These are phyloP conservation scores for Oryza coarctata DNA, from an alignment of 176 grass and related monocot genomes.

Conservation along the genomic window DNA sequence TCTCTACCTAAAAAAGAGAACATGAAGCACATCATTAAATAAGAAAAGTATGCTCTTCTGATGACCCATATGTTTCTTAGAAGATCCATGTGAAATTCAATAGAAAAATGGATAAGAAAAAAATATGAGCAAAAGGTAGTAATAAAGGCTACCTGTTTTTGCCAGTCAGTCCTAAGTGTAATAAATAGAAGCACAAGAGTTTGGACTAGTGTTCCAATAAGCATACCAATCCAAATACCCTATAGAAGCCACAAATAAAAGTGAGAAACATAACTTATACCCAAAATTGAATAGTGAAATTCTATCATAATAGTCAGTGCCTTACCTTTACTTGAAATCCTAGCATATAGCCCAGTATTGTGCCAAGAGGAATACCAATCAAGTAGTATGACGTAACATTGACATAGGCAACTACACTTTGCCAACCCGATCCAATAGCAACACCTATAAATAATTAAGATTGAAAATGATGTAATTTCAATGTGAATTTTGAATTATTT, in stretches of 20 bases:
- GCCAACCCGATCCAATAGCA: constrained; percentile 75
- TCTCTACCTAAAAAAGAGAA: constrained; percentile 45
- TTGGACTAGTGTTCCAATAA: constrained; percentile 70
- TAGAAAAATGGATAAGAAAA: neutral
- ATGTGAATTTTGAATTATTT: constrained; percentile 40
- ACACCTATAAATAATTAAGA: constrained; percentile 60
- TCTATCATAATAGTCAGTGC: neutral
- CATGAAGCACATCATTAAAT: neutral
- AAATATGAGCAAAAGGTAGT: neutral
- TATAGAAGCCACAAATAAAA: constrained; percentile 18
- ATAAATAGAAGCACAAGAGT: constrained; percentile 65
- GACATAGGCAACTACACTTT: constrained; percentile 72
- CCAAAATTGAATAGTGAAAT: neutral
- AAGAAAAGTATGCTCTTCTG: neutral
- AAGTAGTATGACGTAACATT: constrained; percentile 85
- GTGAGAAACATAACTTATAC: neutral
- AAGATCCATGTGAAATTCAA: neutral
- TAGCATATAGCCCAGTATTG: constrained; percentile 59
- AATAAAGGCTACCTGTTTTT: constrained; percentile 54
- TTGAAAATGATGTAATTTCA: neutral
- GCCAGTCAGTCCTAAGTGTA: constrained; percentile 67
- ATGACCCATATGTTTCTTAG: neutral
- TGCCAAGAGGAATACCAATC: constrained; percentile 75
- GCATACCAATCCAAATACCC: constrained; percentile 96
- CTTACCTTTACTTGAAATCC: constrained; percentile 66